Evolutionary conservation across 164 flowering plant genomes (phyloP), one percentile per base, ranked within the genome.

Genomic region (Vitis cinerea): DNA sequence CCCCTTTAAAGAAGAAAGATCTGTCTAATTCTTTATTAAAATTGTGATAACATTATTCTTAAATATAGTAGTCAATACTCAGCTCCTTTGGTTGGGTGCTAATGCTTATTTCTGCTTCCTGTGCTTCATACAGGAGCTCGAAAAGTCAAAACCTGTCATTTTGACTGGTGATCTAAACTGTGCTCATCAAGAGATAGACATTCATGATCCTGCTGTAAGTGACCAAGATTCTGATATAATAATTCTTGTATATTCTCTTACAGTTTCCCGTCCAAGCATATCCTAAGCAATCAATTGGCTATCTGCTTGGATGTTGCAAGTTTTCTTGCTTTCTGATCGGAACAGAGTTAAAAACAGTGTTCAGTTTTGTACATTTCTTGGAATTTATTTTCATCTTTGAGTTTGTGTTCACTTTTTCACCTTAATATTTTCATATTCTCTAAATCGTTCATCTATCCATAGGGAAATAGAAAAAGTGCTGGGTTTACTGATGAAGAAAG

Each of bases 141-240:
- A 96, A 72, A 90, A 86, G 78, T 83, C 84, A 54, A 96, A 96
- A 78, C 99, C 99, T 73, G 99, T 96, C 63, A 88, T 96, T 79
- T 80, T 96, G 87, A 91, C 97, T 37, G 99, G 99, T 69, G 99
- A 96, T 83, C 72, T 96, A 70, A 96, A 96, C 75, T 93, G 98
- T 78, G 98, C 98, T 44, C 97, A 93, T 84, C 83, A 91, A 77
- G 99, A 96, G 84, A 96, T 96, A 65, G 99, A 96, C 79, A 91
- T 96, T 62, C 84, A 68, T 71, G 83, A 93, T 75, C 99, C 99
- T 29, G 92, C 97, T 63, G 98, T 95, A 84, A 88, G 97, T 84
- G 52, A 56, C 49, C 31, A n/a, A 9, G 29, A 50, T 65, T 64
- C 19, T 23, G 56, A 47, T 13, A 19, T 51, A 10, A 9, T 17